These are phyloP conservation scores for Gossypium gossypioides DNA, from an alignment of 441 rosid genomes.

Conservation along the genomic window DNA sequence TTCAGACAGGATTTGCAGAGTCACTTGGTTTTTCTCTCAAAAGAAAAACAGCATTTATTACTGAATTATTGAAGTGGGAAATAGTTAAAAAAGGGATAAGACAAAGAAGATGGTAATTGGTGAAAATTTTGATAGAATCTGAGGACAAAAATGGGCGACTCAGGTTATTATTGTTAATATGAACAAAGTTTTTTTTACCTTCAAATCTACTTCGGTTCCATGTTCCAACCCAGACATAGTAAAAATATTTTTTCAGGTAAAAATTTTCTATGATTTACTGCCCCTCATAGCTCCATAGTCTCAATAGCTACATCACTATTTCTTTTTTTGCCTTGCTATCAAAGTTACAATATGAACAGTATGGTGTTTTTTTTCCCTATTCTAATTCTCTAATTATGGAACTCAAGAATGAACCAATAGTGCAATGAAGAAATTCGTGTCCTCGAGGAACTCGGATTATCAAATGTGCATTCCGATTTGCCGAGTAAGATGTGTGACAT, in stretches of 20 bases:
- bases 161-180: conserved; percentile 10
- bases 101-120: not conserved
- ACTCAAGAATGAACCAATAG: conserved; percentile 30
- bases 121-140: not conserved
- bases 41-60: not conserved
- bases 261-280: not conserved
- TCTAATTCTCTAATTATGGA: conserved; percentile 19
- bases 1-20: not conserved
- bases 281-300: conserved; percentile 11
- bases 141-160: conserved; percentile 8
- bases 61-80: not conserved
- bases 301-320: conserved; percentile 23
- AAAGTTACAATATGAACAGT: conserved; percentile 43
- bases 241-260: not conserved
- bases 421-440: conserved; percentile 19
- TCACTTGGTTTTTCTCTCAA: not conserved
- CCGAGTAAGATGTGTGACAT: not conserved
- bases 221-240: not conserved
- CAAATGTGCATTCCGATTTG: conserved; percentile 3
- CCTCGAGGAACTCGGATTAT: not conserved
- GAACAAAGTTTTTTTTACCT: conserved; percentile 20
- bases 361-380: conserved; percentile 25
- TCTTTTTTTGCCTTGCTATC: conserved; percentile 19
- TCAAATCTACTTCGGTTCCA: not conserved
- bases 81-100: no score